Evolutionary conservation across 345 rosid species (phyloP), one percentile per base, ranked within the genome.

Genomic region (Arabidopsis thaliana): DNA sequence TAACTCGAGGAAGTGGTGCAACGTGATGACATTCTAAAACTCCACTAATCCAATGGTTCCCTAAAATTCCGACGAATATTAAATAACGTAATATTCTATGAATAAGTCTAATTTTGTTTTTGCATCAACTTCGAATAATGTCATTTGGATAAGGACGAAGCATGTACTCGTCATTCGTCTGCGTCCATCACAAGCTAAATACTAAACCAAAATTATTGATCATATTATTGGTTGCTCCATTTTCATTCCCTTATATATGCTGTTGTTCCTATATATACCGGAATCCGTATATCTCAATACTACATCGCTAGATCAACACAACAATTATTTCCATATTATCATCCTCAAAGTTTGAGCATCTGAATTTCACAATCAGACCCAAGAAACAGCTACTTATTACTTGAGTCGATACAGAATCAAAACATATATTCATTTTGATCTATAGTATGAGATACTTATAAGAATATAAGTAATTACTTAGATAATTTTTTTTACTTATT

Each of bases 1-100:
- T 7, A 64, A 32, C 56, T 30, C 59, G 65, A 48, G 72, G 53
- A 71, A 71, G 55, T 77, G 38, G 60, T 62, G 14, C 67, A 77
- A 65, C 67, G 77, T 71, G 72, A 65, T 71, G 77, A 41, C 71
- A 76, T 69, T 69, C 59, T 77, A 1, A 46, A 70, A 48, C 36
- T 56, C 59, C 72, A 63, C 59, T 48, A 63, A 64, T 70, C 46
- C 13, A 10, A 69, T 36, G 71, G 80, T 69, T 69, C 44, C 65
- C 70, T 34, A 55, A 49, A 70, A 55, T 45, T 77, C 71, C 65
- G 37, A 65, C 45, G 66, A 64, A 38, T 57, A 40, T 55, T 22
- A 36, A 34, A 42, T 38, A 55, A 8, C 32, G 30, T 48, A 64
- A 44, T 60, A 67, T 65, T 65, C 56, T 41, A 10, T 41, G 6